Evolutionary conservation across 305 asterid genomes (phyloP).

Genomic region (Stenogyne calaminthoides): DNA sequence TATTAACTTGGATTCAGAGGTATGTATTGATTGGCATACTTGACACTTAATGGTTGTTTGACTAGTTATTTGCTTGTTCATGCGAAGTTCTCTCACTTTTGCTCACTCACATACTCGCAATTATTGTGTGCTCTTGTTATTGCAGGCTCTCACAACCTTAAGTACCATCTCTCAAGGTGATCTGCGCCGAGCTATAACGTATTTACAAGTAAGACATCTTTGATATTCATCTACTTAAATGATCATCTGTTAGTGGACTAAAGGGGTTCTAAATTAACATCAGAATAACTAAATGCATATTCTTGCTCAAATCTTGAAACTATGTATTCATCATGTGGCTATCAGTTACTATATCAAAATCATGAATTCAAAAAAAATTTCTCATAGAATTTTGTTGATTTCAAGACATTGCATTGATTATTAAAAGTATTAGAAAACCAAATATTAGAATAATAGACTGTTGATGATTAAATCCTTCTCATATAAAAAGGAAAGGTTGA

Average conservation of each 20-base stretch:
- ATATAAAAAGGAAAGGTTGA: not conserved
- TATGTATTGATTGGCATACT: constrained; percentile 34
- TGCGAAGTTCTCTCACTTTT: not conserved
- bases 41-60: constrained; percentile 22
- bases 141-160: constrained; percentile 78
- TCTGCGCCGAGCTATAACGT: constrained; percentile 89
- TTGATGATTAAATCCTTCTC: not conserved
- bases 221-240: too few species aligned
- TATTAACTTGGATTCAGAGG: constrained; percentile 81
- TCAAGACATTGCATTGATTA: not conserved
- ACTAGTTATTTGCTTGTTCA: constrained; percentile 18
- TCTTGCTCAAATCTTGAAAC: not conserved
- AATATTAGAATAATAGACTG: not conserved
- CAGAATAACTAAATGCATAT: constrained; percentile 10
- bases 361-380: not conserved
- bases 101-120: not conserved
- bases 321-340: not conserved
- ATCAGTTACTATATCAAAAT: not conserved
- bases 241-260: not conserved
- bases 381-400: constrained; percentile 1
- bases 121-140: constrained; percentile 8
- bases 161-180: constrained; percentile 93
- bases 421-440: constrained; percentile 6
- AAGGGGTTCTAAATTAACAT: not conserved
- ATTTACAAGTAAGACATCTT: constrained; percentile 65